Evolutionary conservation across 176 grass and related monocot species (phyloP), one percentile per base, ranked within the genome.

Genomic region (Chrysopogon serrulatus): DNA sequence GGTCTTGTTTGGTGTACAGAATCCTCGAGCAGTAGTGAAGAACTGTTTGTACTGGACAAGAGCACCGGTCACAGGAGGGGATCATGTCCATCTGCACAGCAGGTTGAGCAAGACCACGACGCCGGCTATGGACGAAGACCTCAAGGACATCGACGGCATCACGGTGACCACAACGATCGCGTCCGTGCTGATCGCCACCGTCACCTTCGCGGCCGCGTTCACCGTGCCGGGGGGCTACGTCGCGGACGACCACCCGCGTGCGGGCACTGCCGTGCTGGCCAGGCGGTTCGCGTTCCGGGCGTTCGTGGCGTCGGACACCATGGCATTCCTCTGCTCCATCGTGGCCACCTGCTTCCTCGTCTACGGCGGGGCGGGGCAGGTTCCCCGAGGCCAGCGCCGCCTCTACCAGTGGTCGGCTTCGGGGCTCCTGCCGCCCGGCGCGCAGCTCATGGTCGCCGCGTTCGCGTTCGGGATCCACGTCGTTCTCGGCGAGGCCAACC

Each of bases 171-270:
- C 21, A 10, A 76, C 60, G 2, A 36, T 84, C 4, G 60, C 15
- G 19, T 65, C 60, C 1, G 78, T 73, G 51, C 79, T 90, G 1
- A 83, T 83, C 17, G 73, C 88, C 21, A 90, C 65, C 3, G 79
- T 86, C 10, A 82, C 88, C 18, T 90, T 90, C 41, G n/a, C 73
- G 10, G 73, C 79, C 28, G 78, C 37, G 6, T 86, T 83, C 72
- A 74, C 88, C 0, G 9, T 87, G 11, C 88, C 73, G 1, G 84
- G 84, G 4, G 88, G 79, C 8, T 82, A 82, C 23, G 15, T 74
- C 35, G 33, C 57, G 3, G 70, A 67, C 23, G 68, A 79, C 76
- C 78, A 40, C 2, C 14, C 54, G 0, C 36, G 4, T 0, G 64
- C 54, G 13, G 78, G 83, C 9, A 65, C 78, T 5, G 62, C 83